Conservation (phyloP, 2,329 filamentous ascomycete species). For the Epichloe gansuensis region DNA sequence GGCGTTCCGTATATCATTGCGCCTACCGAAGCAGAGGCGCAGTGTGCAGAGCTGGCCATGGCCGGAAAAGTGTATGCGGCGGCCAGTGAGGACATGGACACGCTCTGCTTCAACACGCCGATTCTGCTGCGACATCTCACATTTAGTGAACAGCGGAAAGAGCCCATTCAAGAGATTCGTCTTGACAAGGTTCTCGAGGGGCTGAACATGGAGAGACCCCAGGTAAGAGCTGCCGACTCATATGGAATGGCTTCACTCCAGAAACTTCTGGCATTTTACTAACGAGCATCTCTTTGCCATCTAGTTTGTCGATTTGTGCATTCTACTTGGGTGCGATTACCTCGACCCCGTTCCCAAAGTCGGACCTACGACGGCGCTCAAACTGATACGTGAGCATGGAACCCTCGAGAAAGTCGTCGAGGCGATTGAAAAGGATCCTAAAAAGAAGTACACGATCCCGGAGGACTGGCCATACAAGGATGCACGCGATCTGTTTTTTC, state of each 20-base stretch:
- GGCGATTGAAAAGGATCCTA: constrained; percentile 60
- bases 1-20: constrained; percentile 90
- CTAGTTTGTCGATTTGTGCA: constrained; percentile 94
- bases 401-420: constrained; percentile 79
- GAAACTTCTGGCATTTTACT: constrained; percentile 5
- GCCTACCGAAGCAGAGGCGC: constrained; percentile 92
- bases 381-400: constrained; percentile 86
- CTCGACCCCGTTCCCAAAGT: constrained; percentile 93
- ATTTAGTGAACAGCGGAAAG: constrained; percentile 93
- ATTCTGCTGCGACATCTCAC: constrained; percentile 87
- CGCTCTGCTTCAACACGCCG: constrained; percentile 84
- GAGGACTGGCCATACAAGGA: constrained; percentile 97
- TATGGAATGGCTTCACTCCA: background rate
- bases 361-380: constrained; percentile 81
- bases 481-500: constrained; percentile 80
- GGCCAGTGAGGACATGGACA: constrained; percentile 98
- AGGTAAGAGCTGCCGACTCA: constrained; percentile 37
- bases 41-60: constrained; percentile 79
- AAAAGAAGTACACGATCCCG: constrained; percentile 70
- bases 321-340: constrained; percentile 94
- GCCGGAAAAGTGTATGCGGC: constrained; percentile 95
- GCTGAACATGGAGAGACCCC: constrained; percentile 72
- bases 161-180: constrained; percentile 92
- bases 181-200: constrained; percentile 78
- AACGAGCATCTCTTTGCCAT: background rate